phyloP scores from a whole-genome alignment of 768 basidiomycete species.

The Lanmaoa rubissima region DNA sequence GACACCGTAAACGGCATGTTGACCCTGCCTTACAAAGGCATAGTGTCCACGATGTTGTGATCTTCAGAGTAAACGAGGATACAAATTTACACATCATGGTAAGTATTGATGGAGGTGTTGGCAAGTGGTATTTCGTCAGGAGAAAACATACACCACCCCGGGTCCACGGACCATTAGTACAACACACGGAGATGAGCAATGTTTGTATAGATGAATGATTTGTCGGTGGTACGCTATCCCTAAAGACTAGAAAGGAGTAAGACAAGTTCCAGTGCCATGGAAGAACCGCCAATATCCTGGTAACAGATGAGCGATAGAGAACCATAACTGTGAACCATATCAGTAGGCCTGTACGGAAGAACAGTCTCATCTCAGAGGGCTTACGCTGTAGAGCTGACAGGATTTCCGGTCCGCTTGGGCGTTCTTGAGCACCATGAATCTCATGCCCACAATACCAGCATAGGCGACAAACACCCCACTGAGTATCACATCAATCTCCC shows the following conservation, averaged over 20 bases:
- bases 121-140: not conserved
- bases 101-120: not conserved
- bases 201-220: not conserved
- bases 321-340: slow-evolving; percentile 25
- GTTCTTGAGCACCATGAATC: slow-evolving; percentile 25
- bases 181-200: not conserved
- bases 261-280: slow-evolving; percentile 13
- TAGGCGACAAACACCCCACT: slow-evolving; percentile 15
- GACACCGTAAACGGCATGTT: not conserved
- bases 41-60: too few relatives aligned
- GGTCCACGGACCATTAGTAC: slow-evolving; percentile 4
- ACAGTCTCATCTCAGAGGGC: not conserved
- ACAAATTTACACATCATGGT: not conserved
- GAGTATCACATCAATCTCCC: slow-evolving; percentile 21
- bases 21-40: not conserved
- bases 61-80: too few relatives aligned
- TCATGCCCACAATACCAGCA: slow-evolving; percentile 23
- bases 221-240: slow-evolving; percentile 10
- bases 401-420: slow-evolving; percentile 27
- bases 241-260: slow-evolving; percentile 2
- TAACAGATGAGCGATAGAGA: slow-evolving; percentile 30
- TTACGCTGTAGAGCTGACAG: slow-evolving; percentile 33
- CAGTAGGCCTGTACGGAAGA: not conserved
- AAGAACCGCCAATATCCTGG: slow-evolving; percentile 32
- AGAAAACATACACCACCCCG: too few relatives aligned